Conservation (phyloP, 2,329 filamentous ascomycete genomes). For the Balansia obtecta region DNA sequence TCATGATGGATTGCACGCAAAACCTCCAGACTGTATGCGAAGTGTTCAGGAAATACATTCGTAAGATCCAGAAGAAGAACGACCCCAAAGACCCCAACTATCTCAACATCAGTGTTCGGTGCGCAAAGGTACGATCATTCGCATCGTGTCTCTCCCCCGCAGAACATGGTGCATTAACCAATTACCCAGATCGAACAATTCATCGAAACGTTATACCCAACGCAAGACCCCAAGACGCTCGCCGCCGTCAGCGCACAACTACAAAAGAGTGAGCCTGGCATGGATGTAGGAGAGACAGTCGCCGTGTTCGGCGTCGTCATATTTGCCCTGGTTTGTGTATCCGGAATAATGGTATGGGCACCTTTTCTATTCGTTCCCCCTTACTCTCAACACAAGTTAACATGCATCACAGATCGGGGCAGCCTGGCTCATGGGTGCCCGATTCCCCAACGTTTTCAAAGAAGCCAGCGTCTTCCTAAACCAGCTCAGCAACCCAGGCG, state of each 20-base stretch:
- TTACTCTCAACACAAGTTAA: not conserved
- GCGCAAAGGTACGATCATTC: conserved; percentile 53
- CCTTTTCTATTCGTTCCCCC: not conserved
- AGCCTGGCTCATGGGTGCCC: conserved; percentile 71
- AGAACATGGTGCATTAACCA: not conserved
- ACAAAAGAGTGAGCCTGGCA: conserved; percentile 28
- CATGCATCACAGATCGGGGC: conserved; percentile 47
- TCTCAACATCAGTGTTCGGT: conserved; percentile 80
- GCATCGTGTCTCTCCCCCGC: too few relatives aligned
- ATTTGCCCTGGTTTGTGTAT: conserved; percentile 56
- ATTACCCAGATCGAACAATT: conserved; percentile 71
- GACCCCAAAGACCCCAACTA: conserved; percentile 87
- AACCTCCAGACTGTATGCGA: conserved; percentile 73
- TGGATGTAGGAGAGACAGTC: conserved; percentile 46
- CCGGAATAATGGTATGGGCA: conserved; percentile 63
- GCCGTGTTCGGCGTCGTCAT: conserved; percentile 57
- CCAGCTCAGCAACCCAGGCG: conserved; percentile 10
- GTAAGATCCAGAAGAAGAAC: conserved; percentile 85
- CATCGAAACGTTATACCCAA: conserved; percentile 85
- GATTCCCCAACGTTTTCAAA: conserved; percentile 48
- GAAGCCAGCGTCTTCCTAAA: conserved; percentile 12
- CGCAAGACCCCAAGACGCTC: conserved; percentile 57
- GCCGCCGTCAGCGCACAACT: conserved; percentile 26
- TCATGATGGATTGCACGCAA: conserved; percentile 90
- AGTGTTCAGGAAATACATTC: conserved; percentile 65